Base-by-base conservation (phyloP, 192 early-diverging fungal species). In the Entomortierella lignicola region DNA sequence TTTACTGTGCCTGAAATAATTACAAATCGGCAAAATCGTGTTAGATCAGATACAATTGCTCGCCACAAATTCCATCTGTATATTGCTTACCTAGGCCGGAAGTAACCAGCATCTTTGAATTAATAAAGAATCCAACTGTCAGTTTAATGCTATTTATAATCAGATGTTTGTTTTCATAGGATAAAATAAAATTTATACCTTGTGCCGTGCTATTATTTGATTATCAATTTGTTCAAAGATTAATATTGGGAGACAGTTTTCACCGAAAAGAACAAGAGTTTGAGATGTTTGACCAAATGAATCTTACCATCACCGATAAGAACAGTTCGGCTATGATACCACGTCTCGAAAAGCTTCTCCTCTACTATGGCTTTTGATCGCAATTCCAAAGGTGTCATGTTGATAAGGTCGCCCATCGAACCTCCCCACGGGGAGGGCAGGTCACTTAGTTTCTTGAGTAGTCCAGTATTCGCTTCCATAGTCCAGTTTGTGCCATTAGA, bases 281-380 rank as follows among this genome's bases (percentile, higher is more conserved):
- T n/a, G n/a, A n/a, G n/a, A n/a, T n/a, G n/a, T n/a, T n/a, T n/a
- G n/a, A n/a, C n/a, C n/a, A n/a, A n/a, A n/a, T n/a, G n/a, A n/a
- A 15, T 12, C 44, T 63, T 65, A 72, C 71, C 71, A 60, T 74
- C 71, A 11, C 71, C 71, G 26, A 74, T 53, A 27, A 74, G 51
- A 25, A 74, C 71, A 0, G 51, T 53, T 25, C 71, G 47, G 27
- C 31, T 30, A 34, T 57, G 55, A 32, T 57, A 18, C 55, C 55
- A 57, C 2, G 55, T 57, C 20, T 31, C n/a, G 44, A 44, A 57
- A 4, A 57, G 8, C 17, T 57, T 57, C 18, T 57, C 55, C 20
- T 57, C 55, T 6, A 57, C 18, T 13, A 57, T 6, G 31, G 30
- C 55, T 20, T 20, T 57, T 57, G 55, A 34, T 8, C 55, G 7